Base-by-base conservation (phyloP, 805 yeast species). In the Candida patagonica region DNA sequence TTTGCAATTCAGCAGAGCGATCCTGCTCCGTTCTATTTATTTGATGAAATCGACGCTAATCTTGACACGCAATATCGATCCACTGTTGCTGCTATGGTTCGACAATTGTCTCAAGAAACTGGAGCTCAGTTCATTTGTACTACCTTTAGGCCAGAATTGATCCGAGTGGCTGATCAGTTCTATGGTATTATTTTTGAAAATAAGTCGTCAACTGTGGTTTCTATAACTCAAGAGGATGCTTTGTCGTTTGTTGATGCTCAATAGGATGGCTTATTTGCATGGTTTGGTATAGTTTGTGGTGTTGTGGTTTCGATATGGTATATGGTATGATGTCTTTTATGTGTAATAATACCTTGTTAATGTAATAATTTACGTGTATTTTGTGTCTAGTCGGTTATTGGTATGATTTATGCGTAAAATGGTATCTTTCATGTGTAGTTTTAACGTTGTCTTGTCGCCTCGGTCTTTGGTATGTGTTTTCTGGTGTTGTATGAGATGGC, bases 1-100 rank as follows among this genome's bases (percentile, higher is more conserved):
- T 69, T 92, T 42, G 96, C 98, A 3, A 85, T 89, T 44, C 98
- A 92, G 63, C 77, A 74, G 54, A 85, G 94, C 48, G 97, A 92
- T 51, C 97, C 97, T 8, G 96, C 96, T 6, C 96, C 97, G 36
- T 92, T 92, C 59, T 92, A 92, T 56, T 62, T 92, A 35, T 89
- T 92, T 60, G 98, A 92, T 61, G 98, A 92, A 64, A 81, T 92
- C 43, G 98, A 92, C 63, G 96, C 97, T 4, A 92, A 89, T 51
- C 67, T 92, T 46, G 98, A 92, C 61, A 76, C 94, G 2, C 95
- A 84, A 54, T 89, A 88, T 55, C 73, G 98, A 52, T 73, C 83
- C 0, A 76, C 95, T 0, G 95, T 92, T 16, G 95, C 97, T 0
- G 62, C 68, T 25, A 64, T 84, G 66, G 78, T 92, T 40, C 68